Evolutionary conservation across 1,139 yeast species (phyloP).

Genomic region (Candida sojae): DNA sequence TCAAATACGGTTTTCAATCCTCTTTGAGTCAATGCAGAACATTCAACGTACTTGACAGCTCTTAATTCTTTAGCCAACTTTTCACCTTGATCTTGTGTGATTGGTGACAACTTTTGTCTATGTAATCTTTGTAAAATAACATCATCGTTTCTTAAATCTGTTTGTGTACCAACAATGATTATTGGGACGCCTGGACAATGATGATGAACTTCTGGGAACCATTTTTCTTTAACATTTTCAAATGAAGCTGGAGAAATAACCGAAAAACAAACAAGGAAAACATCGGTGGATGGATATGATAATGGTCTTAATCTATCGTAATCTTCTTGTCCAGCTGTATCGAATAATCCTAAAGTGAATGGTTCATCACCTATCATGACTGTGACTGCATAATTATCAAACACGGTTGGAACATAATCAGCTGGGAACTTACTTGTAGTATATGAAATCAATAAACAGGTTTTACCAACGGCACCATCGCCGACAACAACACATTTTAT

Average conservation of each 20-base stretch:
- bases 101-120: slow-evolving; percentile 88
- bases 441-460: slow-evolving; percentile 84
- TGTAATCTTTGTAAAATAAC: slow-evolving; percentile 85
- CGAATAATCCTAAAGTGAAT: slow-evolving; percentile 87
- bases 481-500: slow-evolving; percentile 97
- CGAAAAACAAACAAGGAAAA: slow-evolving; percentile 84
- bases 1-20: slow-evolving; percentile 95
- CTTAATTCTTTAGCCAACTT: slow-evolving; percentile 89
- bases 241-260: slow-evolving; percentile 82
- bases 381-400: slow-evolving; percentile 86
- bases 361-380: slow-evolving; percentile 83
- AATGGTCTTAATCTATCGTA: slow-evolving; percentile 89
- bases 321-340: slow-evolving; percentile 97
- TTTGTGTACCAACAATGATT: slow-evolving; percentile 93
- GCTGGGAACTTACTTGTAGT: slow-evolving; percentile 94
- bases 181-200: slow-evolving; percentile 88
- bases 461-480: slow-evolving; percentile 96
- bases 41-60: slow-evolving; percentile 95
- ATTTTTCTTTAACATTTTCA: slow-evolving; percentile 69
- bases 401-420: slow-evolving; percentile 93
- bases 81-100: slow-evolving; percentile 85
- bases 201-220: slow-evolving; percentile 89
- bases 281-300: slow-evolving; percentile 91
- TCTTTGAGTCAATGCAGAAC: slow-evolving; percentile 96
- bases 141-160: slow-evolving; percentile 91